Conservation (phyloP, 768 basidiomycete genomes). For the Coprinopsis cinerea region DNA sequence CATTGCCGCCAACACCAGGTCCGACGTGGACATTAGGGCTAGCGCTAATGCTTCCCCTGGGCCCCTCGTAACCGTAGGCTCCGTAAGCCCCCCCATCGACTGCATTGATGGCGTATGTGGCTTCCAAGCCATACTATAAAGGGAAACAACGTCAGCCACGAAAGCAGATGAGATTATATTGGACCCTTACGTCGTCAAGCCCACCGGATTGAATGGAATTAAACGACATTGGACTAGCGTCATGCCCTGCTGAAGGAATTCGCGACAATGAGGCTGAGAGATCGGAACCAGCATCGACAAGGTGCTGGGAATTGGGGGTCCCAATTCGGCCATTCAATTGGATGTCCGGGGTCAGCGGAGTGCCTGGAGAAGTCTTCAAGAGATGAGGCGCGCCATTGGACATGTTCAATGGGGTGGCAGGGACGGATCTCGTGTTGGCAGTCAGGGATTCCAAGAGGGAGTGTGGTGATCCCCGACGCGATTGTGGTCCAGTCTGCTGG, state of each 20-base stretch:
- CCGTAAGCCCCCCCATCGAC: slow-evolving; percentile 45
- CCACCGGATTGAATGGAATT: slow-evolving; percentile 41
- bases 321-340: slow-evolving; percentile 63
- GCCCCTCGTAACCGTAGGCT: slow-evolving; percentile 10
- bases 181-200: slow-evolving; percentile 50
- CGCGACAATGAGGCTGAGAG: slow-evolving; percentile 72
- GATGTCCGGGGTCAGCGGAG: slow-evolving; percentile 57
- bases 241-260: slow-evolving; percentile 52
- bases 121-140: slow-evolving; percentile 51
- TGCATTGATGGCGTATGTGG: slow-evolving; percentile 46
- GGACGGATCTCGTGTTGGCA: slow-evolving; percentile 69
- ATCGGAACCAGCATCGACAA: slow-evolving; percentile 46
- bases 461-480: slow-evolving; percentile 73
- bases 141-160: too few relatives aligned
- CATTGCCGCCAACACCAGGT: slow-evolving; percentile 31
- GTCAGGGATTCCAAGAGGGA: slow-evolving; percentile 55
- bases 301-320: slow-evolving; percentile 39
- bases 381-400: slow-evolving; percentile 43
- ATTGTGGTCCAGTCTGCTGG: slow-evolving; percentile 32
- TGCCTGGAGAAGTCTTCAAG: slow-evolving; percentile 63
- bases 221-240: slow-evolving; percentile 49
- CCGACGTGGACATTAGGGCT: slow-evolving; percentile 31
- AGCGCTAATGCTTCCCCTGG: slow-evolving; percentile 23
- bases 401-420: slow-evolving; percentile 72
- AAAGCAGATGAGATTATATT: slow-evolving; percentile 16